Evolutionary conservation across 2,329 filamentous ascomycete genomes (phyloP), one percentile per base, ranked within the genome.

Genomic region (Neonectria hederae): DNA sequence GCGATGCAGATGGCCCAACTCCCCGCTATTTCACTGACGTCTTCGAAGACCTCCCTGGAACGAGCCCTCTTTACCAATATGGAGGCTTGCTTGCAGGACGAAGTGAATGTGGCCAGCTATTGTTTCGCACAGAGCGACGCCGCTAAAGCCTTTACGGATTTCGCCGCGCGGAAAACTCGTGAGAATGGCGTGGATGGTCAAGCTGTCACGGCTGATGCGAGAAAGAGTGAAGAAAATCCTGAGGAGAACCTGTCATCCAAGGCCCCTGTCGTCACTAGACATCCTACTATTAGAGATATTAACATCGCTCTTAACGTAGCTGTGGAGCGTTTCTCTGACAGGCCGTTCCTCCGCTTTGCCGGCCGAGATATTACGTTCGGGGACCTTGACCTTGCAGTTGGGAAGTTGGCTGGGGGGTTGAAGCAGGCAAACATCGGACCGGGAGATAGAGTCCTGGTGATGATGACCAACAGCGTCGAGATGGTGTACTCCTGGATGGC

Each of bases 101-200:
- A 58, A 58, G 45, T 58, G 30, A 58, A 58, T 8, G 55, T 58
- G 26, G 55, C 55, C 2, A 58, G 55, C 21, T 58, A 58, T n/a
- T 58, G 55, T 40, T 58, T 58, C 30, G 55, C 55, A 24, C 55
- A 58, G 24, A 51, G 55, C 43, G 55, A 58, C 22, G 55, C 55
- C 22, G 28, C 55, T 14, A 58, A 51, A 17, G 55, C 55, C 5
- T 58, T 58, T 19, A 51, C 45, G 13, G 55, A 58, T 26, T 58
- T 58, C 19, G 55, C 55, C 14, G 45, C 45, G 10, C 24, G 45
- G 14, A 48, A 48, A 28, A 30, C 45, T n/a, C 45, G 45, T 14
- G 24, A 6, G 19, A 9, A 19, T 48, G 24, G 45, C 4, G 17
- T 7, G 26, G 14, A 46, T 17, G n/a, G 13, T 17, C 11, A 14